A percentile compares a stretch with the other conserved stretches of the same genome.
These are phyloP conservation scores for Paralagenidium karlingii DNA, from an alignment of 352 stramenopile species.

Conservation along the genomic window DNA sequence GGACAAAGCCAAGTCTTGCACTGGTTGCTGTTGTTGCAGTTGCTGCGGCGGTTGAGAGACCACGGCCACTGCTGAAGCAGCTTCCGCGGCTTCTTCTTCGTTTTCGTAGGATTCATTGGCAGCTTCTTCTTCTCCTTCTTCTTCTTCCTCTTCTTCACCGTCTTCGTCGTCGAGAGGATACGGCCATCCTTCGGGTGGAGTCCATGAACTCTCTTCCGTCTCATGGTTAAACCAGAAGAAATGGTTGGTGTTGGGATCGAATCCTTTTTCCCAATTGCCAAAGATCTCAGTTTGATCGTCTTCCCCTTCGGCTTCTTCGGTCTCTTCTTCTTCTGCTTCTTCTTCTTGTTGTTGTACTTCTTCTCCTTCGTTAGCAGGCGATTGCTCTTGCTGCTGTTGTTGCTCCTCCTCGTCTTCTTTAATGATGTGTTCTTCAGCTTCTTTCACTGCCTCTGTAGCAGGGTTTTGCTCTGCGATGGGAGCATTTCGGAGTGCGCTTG, in stretches of 20 bases:
- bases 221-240: constrained; percentile 85
- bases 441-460: not conserved
- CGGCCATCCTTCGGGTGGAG: constrained; percentile 59
- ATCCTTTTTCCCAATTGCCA: constrained; percentile 79
- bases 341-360: constrained; percentile 4
- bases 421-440: constrained; percentile 3
- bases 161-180: constrained; percentile 53
- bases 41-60: too few species aligned
- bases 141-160: too few species aligned
- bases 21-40: too few species aligned
- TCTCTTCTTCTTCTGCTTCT: not conserved
- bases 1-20: too few species aligned
- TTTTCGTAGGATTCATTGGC: too few species aligned
- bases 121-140: too few species aligned
- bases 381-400: constrained; percentile 4
- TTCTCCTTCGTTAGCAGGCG: not conserved
- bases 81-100: too few species aligned
- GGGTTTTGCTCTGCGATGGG: too few species aligned
- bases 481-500: too few species aligned
- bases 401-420: constrained; percentile 1
- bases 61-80: too few species aligned
- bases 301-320: constrained; percentile 10
- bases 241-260: constrained; percentile 66
- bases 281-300: constrained; percentile 68
- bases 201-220: constrained; percentile 70